phyloP scores from a whole-genome alignment of 2,329 filamentous ascomycete genomes.

The Rutstroemia sp. region DNA sequence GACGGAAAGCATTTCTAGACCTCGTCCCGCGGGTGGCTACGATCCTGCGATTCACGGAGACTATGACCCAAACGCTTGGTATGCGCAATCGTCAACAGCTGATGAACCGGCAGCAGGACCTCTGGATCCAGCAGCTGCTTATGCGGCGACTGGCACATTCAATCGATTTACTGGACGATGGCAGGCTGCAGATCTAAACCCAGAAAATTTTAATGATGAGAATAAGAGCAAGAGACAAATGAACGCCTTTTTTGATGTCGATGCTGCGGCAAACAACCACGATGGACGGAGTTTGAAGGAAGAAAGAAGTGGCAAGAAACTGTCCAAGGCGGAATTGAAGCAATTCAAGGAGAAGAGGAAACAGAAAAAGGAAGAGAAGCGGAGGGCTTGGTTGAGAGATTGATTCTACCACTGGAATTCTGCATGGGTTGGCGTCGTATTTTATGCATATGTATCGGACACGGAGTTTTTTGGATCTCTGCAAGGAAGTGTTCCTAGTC shows the following conservation, averaged over 20 bases:
- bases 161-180: conserved; percentile 86
- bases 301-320: conserved; percentile 77
- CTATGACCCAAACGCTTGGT: conserved; percentile 94
- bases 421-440: background rate
- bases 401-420: background rate
- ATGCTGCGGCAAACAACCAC: conserved; percentile 85
- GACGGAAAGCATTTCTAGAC: conserved; percentile 18
- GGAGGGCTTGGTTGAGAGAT: conserved; percentile 68
- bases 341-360: conserved; percentile 84
- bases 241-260: conserved; percentile 93
- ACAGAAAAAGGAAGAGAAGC: conserved; percentile 89
- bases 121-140: conserved; percentile 42
- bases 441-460: background rate
- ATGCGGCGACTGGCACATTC: conserved; percentile 68
- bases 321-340: conserved; percentile 80
- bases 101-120: conserved; percentile 30
- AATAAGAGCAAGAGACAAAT: conserved; percentile 83
- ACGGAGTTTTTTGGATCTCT: background rate
- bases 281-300: conserved; percentile 87
- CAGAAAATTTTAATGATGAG: conserved; percentile 77
- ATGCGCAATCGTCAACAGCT: conserved; percentile 56
- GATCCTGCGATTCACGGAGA: conserved; percentile 94
- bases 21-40: conserved; percentile 63
- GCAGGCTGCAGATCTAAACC: conserved; percentile 58
- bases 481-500: background rate